Conservation (phyloP, 371 early-diverging fungal genomes). For the Choanephora cucurbitarum region DNA sequence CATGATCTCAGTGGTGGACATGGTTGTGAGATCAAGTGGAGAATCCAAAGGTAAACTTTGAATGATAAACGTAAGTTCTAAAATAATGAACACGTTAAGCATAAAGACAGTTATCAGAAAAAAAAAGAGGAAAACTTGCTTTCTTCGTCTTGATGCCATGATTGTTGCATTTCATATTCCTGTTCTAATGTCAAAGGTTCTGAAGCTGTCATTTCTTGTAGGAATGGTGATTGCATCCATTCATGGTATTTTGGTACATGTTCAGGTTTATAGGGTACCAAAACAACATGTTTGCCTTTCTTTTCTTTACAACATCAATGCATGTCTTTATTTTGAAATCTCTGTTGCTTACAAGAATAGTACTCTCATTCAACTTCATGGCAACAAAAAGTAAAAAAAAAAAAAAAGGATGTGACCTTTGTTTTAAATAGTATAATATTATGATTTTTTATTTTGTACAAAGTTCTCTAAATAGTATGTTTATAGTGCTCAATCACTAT, state of each 20-base stretch:
- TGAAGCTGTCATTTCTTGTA: constrained; percentile 93
- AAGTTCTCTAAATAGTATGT: no score
- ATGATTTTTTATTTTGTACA: background rate
- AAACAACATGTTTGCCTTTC: constrained; percentile 66
- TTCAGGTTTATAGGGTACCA: constrained; percentile 84
- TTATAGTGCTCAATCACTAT: no score
- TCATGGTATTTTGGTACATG: constrained; percentile 90
- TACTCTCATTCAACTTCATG: constrained; percentile 41
- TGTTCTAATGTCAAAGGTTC: constrained; percentile 90
- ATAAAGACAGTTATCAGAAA: no score
- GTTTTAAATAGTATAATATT: background rate
- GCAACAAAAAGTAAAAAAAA: background rate
- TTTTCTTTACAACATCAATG: constrained; percentile 13
- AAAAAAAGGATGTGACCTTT: background rate
- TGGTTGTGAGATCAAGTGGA: constrained; percentile 11
- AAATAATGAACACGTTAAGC: no score
- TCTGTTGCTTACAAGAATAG: constrained; percentile 26
- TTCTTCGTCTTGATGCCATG: constrained; percentile 84
- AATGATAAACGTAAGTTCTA: constrained; percentile 77
- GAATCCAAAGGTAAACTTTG: constrained; percentile 38
- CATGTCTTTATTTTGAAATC: background rate
- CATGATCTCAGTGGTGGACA: constrained; percentile 42
- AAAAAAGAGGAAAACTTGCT: no score
- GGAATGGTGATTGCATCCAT: constrained; percentile 92
- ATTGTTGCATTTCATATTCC: constrained; percentile 92